Conservation (phyloP, 2,329 filamentous ascomycete species). For the Fusarium beomiforme region DNA sequence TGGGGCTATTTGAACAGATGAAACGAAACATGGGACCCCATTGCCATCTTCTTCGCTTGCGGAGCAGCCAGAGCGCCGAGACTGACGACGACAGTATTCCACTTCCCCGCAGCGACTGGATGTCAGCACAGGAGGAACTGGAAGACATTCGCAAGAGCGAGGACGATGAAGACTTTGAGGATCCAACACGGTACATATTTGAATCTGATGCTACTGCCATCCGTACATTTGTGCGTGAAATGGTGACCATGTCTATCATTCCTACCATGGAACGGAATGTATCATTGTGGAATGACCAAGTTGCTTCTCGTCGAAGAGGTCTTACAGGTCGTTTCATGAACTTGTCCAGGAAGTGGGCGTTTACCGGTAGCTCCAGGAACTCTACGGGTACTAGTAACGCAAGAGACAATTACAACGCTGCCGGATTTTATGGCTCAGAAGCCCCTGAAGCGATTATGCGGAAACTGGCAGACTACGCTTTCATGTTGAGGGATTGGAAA, state of each 20-base stretch:
- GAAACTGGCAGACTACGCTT: constrained; percentile 92
- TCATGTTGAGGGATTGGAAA: constrained; percentile 98
- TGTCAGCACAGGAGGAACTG: constrained; percentile 86
- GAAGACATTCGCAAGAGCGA: constrained; percentile 76
- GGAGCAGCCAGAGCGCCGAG: constrained; percentile 84
- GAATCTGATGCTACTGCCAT: constrained; percentile 92
- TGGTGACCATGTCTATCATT: constrained; percentile 93
- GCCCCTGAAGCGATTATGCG: constrained; percentile 90
- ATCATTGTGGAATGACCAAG: constrained; percentile 95
- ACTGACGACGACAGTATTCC: constrained; percentile 91
- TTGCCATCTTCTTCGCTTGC: constrained; percentile 88
- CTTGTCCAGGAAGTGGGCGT: constrained; percentile 89
- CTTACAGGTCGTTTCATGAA: constrained; percentile 94
- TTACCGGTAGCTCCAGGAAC: constrained; percentile 73
- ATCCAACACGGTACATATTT: constrained; percentile 82
- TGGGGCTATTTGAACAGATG: constrained; percentile 96
- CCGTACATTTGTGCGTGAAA: constrained; percentile 88
- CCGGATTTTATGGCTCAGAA: constrained; percentile 86
- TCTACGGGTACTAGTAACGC: constrained; percentile 62
- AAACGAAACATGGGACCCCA: constrained; percentile 97
- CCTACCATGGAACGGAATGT: constrained; percentile 96
- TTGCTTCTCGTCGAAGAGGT: constrained; percentile 88
- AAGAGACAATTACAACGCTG: constrained; percentile 78
- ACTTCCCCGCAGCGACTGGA: constrained; percentile 86
- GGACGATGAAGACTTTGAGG: constrained; percentile 73